These are phyloP conservation scores for Nakazawaea peltata DNA, from an alignment of 805 yeast genomes.

Conservation along the genomic window DNA sequence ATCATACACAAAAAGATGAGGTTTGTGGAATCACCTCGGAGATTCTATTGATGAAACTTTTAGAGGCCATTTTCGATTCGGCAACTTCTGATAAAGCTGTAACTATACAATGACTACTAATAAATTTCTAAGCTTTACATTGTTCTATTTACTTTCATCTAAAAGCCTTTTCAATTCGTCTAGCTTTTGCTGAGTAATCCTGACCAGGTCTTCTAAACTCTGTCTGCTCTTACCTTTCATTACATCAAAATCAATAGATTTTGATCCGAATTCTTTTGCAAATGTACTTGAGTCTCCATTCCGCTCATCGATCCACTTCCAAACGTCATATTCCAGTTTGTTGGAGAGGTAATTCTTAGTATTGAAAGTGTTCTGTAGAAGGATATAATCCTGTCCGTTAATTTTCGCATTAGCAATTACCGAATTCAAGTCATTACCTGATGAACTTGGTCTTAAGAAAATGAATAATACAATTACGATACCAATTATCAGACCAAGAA, in stretches of 20 bases:
- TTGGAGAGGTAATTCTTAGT: constrained; percentile 19
- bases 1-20: not conserved
- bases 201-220: constrained; percentile 38
- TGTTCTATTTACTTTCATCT: not conserved
- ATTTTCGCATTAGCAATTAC: constrained; percentile 5
- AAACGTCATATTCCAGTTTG: constrained; percentile 50
- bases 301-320: constrained; percentile 60
- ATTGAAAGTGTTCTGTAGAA: constrained; percentile 31
- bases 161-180: constrained; percentile 18
- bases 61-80: constrained; percentile 5
- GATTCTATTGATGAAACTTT: constrained; percentile 5
- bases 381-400: constrained; percentile 27
- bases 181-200: constrained; percentile 33
- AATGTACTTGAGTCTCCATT: constrained; percentile 21
- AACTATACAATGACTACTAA: not conserved
- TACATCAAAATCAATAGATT: no score
- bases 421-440: not conserved
- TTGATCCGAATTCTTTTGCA: no score
- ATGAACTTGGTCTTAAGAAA: not conserved
- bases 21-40: constrained; percentile 4
- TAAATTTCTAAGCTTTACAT: no score
- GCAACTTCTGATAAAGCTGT: not conserved
- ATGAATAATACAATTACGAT: not conserved
- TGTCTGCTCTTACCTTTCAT: constrained; percentile 24
- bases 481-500: not conserved